Conservation (phyloP, 2,329 filamentous ascomycete species). For the Fusarium haematococcum region DNA sequence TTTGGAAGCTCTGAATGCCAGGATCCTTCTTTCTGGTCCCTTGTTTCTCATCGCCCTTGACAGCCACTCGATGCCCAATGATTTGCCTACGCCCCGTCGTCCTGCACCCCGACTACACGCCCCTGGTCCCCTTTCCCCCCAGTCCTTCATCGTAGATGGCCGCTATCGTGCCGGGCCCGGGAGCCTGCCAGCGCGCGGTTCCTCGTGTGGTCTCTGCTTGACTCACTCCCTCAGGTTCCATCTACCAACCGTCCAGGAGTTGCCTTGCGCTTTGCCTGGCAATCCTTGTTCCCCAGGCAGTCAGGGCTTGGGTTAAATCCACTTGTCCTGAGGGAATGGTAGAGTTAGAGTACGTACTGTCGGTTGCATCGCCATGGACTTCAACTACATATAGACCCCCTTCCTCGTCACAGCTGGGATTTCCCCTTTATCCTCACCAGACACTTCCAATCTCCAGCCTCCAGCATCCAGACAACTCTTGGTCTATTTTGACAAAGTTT, state of each 20-base stretch:
- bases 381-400: conserved; percentile 40
- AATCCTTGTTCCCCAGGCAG: conserved; percentile 38
- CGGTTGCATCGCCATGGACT: conserved; percentile 30
- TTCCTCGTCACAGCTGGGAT: conserved; percentile 20
- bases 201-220: conserved; percentile 35
- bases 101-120: conserved; percentile 32
- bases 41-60: conserved; percentile 20
- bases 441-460: conserved; percentile 30
- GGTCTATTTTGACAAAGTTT: conserved; percentile 3
- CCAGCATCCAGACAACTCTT: conserved; percentile 2
- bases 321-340: conserved; percentile 30
- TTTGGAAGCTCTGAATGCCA: conserved; percentile 13
- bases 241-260: conserved; percentile 32
- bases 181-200: conserved; percentile 23
- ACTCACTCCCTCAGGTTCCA: conserved; percentile 28
- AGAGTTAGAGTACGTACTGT: conserved; percentile 38
- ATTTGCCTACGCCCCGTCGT: conserved; percentile 36
- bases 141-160: conserved; percentile 30
- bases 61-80: conserved; percentile 42
- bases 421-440: conserved; percentile 21
- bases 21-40: conserved; percentile 30
- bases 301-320: conserved; percentile 31
- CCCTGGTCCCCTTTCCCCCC: conserved; percentile 16
- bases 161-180: conserved; percentile 35
- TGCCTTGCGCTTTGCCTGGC: conserved; percentile 36